Evolutionary conservation across 2,329 filamentous ascomycete species (phyloP), one percentile per base, ranked within the genome.

Genomic region (Colletotrichum magnum): DNA sequence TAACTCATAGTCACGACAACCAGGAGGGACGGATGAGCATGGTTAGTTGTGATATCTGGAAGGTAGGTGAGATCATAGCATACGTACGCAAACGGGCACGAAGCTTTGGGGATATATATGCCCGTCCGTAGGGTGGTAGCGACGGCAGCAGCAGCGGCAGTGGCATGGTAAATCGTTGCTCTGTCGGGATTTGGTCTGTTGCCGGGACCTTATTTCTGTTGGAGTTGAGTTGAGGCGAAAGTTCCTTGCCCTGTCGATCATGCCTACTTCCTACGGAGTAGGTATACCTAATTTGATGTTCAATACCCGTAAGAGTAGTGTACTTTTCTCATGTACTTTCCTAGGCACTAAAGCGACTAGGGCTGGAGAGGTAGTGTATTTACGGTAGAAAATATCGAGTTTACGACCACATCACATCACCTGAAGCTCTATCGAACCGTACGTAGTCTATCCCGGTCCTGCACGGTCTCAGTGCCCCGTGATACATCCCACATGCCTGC

Each of bases 191-290:
- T 58, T 45, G 52, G 21, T 45, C 41, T 48, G n/a, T 10, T n/a
- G 24, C 12, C n/a, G 18, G 3, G 47, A 43, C 18, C 24, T 32
- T 48, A 24, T 51, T 24, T 53, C 16, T 7, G 18, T 52, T 45
- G 48, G 32, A 36, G 32, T 36, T 36, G 32, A 36, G 32, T 36
- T 36, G 13, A n/a, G 41, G 41, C 41, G 13, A 43, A n/a, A 43
- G 41, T 43, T 43, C 50, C 63, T 50, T 64, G 48, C 61, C 61
- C 61, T 58, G 61, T 50, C 43, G 50, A 68, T 68, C 61, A 36
- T 36, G 32, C 32, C 32, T 36, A 24, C 21, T 24, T 24, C 21
- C 21, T 24, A 24, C 21, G 21, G 2, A 24, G 21, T 24, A 24
- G 21, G 21, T 24, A 36, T 36, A 36, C 18, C 18, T 18, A 36